These are phyloP conservation scores for Raddia distichophylla DNA, from an alignment of 176 grass and related monocot species.

Conservation along the genomic window DNA sequence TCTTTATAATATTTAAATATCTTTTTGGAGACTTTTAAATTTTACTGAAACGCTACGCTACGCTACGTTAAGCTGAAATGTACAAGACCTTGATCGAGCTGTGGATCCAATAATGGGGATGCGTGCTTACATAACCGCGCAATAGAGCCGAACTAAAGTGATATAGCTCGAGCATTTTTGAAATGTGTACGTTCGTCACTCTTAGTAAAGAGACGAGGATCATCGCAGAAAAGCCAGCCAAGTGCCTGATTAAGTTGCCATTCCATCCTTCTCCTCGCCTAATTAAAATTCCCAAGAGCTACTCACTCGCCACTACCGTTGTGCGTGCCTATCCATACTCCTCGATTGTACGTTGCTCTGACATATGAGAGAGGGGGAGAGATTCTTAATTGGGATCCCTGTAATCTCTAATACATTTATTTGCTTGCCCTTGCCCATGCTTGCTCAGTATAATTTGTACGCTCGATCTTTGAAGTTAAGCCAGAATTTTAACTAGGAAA, in stretches of 20 bases:
- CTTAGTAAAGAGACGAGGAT: background rate
- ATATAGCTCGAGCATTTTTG: background rate
- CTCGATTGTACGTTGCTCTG: background rate
- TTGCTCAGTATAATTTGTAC: too few species aligned
- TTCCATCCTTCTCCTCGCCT: constrained; percentile 36
- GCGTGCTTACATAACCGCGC: constrained; percentile 4
- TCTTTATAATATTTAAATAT: too few species aligned
- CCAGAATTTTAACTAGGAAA: background rate
- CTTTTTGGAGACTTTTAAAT: too few species aligned
- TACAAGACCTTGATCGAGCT: too few species aligned
- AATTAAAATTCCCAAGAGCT: constrained; percentile 13
- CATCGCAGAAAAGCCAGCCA: background rate
- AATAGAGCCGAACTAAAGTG: background rate
- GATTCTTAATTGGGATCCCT: background rate
- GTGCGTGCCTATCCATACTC: constrained; percentile 36
- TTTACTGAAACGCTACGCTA: too few species aligned
- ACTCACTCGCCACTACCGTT: constrained; percentile 40
- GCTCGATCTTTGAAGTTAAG: background rate
- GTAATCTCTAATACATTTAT: background rate
- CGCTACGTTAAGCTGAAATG: too few species aligned
- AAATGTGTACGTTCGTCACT: background rate
- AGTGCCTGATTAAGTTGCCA: constrained; percentile 14
- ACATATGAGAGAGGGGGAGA: background rate
- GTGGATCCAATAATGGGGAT: background rate
- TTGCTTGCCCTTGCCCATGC: background rate